Evolutionary conservation across 2,329 filamentous ascomycete genomes (phyloP).

Genomic region (Aspergillus ruber): DNA sequence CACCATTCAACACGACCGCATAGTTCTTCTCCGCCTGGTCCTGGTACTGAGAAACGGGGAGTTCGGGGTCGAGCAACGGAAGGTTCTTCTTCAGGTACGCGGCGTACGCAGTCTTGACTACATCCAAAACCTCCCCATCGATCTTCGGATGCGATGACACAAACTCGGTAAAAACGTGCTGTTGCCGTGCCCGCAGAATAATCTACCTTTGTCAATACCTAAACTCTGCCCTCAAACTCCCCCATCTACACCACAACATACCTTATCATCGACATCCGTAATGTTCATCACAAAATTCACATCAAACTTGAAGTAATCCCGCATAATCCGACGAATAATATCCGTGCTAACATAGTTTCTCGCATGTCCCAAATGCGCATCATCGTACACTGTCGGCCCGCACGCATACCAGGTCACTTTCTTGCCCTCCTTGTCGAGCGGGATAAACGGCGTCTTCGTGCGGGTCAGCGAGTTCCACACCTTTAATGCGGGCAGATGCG

Average conservation of each 20-base stretch:
- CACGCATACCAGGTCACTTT: constrained; percentile 84
- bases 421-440: constrained; percentile 59
- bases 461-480: constrained; percentile 77
- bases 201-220: constrained; percentile 41
- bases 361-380: constrained; percentile 75
- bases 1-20: constrained; percentile 49
- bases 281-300: constrained; percentile 91
- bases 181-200: constrained; percentile 63
- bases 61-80: constrained; percentile 41
- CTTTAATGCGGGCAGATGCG: constrained; percentile 53
- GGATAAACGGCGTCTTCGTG: constrained; percentile 66
- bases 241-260: constrained; percentile 20
- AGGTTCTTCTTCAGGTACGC: constrained; percentile 64
- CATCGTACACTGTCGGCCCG: constrained; percentile 79
- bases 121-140: constrained; percentile 42
- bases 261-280: constrained; percentile 75
- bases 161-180: constrained; percentile 68
- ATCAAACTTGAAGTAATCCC: constrained; percentile 75
- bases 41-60: constrained; percentile 43
- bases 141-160: constrained; percentile 46
- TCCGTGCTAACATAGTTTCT: constrained; percentile 88
- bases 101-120: constrained; percentile 47
- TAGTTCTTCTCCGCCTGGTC: constrained; percentile 47
- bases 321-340: constrained; percentile 74
- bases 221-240: background rate